Conservation (phyloP, 1,284 basidiomycete species). For the Cryptococcus sp. region DNA sequence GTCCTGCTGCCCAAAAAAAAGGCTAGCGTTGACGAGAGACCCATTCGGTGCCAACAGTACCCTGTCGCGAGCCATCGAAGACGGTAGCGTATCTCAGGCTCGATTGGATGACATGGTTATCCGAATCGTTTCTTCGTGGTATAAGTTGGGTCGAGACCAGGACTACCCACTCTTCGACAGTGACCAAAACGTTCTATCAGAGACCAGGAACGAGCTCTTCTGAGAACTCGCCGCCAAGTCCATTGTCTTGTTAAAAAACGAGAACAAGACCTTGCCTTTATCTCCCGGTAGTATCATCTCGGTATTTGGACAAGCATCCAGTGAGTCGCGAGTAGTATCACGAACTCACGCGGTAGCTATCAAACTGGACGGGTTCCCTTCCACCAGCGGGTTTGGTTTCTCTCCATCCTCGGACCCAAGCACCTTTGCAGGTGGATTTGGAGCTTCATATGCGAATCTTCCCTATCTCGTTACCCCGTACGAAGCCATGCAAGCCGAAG, state of each 20-base stretch:
- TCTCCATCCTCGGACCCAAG: not conserved
- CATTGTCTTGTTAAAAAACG: constrained; percentile 13
- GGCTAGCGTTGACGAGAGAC: not conserved
- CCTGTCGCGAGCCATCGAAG: constrained; percentile 14
- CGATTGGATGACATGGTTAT: constrained; percentile 35
- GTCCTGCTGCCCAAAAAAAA: not conserved
- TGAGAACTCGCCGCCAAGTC: constrained; percentile 20
- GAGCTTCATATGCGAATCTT: constrained; percentile 9
- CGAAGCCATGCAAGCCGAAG: constrained; percentile 9
- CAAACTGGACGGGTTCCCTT: constrained; percentile 10
- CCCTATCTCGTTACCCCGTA: constrained; percentile 10
- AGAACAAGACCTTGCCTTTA: constrained; percentile 6
- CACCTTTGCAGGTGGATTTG: constrained; percentile 9
- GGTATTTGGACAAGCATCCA: constrained; percentile 2
- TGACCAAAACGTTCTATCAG: constrained; percentile 14
- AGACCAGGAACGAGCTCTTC: constrained; percentile 12
- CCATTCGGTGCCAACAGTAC: constrained; percentile 9
- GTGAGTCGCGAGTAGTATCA: not conserved
- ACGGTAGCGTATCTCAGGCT: constrained; percentile 20
- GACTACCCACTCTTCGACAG: constrained; percentile 7
- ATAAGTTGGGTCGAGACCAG: constrained; percentile 30
- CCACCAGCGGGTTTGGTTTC: constrained; percentile 5
- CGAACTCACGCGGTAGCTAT: constrained; percentile 5
- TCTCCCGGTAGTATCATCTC: constrained; percentile 4
- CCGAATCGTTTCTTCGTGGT: constrained; percentile 29